phyloP scores from a whole-genome alignment of 2,329 filamentous ascomycete genomes.

The Colletotrichum phormii region DNA sequence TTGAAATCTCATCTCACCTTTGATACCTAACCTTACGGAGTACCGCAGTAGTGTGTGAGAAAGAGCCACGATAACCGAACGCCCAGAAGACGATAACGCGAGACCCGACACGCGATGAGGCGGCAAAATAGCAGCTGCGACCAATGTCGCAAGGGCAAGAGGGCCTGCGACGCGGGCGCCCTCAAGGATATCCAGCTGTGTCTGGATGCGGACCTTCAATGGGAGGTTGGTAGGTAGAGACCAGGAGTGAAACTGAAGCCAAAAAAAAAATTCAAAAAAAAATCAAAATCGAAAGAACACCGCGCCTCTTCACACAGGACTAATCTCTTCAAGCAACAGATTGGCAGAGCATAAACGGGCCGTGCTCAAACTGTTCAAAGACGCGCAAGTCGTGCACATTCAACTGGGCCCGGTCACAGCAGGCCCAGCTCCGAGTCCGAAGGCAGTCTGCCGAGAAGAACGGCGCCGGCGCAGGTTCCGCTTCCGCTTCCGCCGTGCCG shows the following conservation, averaged over 20 bases:
- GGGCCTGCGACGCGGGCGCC: slow-evolving; percentile 39
- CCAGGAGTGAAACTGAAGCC: too few relatives aligned
- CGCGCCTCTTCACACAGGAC: neutral
- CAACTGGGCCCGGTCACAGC: slow-evolving; percentile 42
- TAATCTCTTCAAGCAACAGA: neutral
- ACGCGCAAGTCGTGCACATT: slow-evolving; percentile 46
- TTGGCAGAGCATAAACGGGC: slow-evolving; percentile 13
- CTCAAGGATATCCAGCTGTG: slow-evolving; percentile 21
- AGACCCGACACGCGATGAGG: slow-evolving; percentile 22
- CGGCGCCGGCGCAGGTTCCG: too few relatives aligned
- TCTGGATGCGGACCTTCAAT: slow-evolving; percentile 14
- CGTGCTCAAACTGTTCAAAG: slow-evolving; percentile 45
- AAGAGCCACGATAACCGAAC: too few relatives aligned
- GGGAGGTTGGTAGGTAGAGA: slow-evolving; percentile 20
- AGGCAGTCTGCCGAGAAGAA: slow-evolving; percentile 4
- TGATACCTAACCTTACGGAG: neutral
- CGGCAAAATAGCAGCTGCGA: slow-evolving; percentile 41
- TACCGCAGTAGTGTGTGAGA: too few relatives aligned
- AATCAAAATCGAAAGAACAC: too few relatives aligned
- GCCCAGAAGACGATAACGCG: too few relatives aligned
- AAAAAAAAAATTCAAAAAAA: too few relatives aligned
- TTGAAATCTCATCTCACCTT: neutral
- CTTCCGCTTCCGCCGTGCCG: neutral
- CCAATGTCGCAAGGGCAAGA: slow-evolving; percentile 42
- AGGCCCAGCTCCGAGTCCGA: slow-evolving; percentile 13